phyloP scores from a whole-genome alignment of 306 rosid species.

The Inga oerstediana region DNA sequence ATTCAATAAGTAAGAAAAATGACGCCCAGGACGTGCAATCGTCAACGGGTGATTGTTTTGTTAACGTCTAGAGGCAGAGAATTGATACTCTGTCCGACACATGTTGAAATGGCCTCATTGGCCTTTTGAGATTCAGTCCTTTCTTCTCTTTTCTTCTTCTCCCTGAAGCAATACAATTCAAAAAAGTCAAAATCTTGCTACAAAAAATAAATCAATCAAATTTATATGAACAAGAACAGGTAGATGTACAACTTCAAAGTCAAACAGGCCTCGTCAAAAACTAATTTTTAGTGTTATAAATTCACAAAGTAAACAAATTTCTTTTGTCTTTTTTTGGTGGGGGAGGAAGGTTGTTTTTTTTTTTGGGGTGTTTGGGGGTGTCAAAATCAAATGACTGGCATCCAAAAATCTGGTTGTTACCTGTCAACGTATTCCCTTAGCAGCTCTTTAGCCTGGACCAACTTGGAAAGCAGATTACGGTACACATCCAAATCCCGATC shows the following conservation, averaged over 20 bases:
- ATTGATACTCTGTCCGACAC: conserved; percentile 55
- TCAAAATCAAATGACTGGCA: neutral
- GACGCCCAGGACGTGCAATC: conserved; percentile 31
- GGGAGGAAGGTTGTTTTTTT: neutral
- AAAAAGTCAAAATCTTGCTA: conserved; percentile 21
- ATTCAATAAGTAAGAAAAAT: conserved; percentile 38
- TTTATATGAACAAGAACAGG: conserved; percentile 12
- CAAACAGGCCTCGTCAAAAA: neutral
- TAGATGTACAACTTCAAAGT: neutral
- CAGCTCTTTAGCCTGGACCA: conserved; percentile 97
- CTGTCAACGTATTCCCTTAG: conserved; percentile 91
- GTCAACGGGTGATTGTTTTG: conserved; percentile 15
- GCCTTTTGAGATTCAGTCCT: conserved; percentile 72
- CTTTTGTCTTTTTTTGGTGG: neutral
- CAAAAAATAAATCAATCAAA: conserved; percentile 18
- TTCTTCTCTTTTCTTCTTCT: conserved; percentile 94
- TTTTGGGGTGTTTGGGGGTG: neutral
- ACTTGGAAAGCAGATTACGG: conserved; percentile 90
- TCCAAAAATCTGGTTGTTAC: conserved; percentile 44
- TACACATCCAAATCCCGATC: conserved; percentile 98
- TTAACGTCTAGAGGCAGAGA: conserved; percentile 38
- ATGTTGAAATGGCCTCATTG: conserved; percentile 77
- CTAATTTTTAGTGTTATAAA: neutral
- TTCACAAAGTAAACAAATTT: neutral
- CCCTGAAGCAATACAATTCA: conserved; percentile 60